These are phyloP conservation scores for Meira miltonrushii DNA, from an alignment of 1,284 basidiomycete species.

Conservation along the genomic window DNA sequence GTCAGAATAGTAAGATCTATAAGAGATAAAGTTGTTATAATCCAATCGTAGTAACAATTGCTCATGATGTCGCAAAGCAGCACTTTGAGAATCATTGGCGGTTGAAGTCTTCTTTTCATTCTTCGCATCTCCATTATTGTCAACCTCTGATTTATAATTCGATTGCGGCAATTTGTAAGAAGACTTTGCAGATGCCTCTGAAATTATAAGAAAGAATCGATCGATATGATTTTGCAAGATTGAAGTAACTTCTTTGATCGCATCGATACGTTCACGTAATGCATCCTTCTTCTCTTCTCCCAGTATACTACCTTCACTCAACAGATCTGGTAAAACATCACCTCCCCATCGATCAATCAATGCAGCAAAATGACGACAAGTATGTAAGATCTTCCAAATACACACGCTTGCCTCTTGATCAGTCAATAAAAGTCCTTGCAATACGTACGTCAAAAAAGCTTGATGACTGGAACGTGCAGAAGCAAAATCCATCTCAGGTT, in stretches of 20 bases:
- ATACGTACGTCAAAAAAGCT: not conserved
- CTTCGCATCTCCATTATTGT: too few species aligned
- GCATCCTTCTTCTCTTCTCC: not conserved
- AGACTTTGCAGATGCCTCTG: too few species aligned
- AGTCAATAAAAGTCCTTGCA: not conserved
- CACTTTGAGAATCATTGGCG: not conserved
- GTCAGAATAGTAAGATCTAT: too few species aligned
- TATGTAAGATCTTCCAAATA: not conserved
- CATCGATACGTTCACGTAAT: too few species aligned
- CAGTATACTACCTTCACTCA: not conserved
- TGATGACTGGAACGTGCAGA: not conserved
- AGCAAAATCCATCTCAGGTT: not conserved
- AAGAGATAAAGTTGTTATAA: not conserved
- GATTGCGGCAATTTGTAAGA: too few species aligned
- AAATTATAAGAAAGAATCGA: too few species aligned
- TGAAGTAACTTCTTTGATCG: too few species aligned
- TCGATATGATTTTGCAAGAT: too few species aligned
- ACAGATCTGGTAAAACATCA: not conserved
- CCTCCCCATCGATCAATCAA: constrained; percentile 3
- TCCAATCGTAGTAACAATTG: not conserved
- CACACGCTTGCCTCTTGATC: not conserved
- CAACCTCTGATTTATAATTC: too few species aligned
- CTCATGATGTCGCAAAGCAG: not conserved
- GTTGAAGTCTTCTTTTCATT: too few species aligned
- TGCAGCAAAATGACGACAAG: not conserved